Base-by-base conservation (phyloP, 2,329 filamentous ascomycete genomes). In the Penicillium brasilianum region DNA sequence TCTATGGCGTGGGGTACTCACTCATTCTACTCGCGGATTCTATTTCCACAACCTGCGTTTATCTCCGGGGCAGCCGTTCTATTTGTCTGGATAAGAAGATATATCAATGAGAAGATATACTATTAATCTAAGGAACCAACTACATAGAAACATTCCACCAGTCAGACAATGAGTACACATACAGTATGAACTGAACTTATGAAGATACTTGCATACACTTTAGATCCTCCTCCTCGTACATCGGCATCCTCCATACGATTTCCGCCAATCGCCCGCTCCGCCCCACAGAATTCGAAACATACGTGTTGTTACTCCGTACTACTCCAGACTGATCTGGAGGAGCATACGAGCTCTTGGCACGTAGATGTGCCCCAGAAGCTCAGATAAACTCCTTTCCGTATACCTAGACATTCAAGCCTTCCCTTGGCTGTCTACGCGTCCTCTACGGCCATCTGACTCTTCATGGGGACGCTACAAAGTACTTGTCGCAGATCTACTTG, bases 261-360 rank as follows among this genome's bases (percentile, higher is more conserved):
- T 28, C 44, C 44, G 44, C 44, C 22, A 48, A 48, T 30, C 22
- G 44, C 22, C 44, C 44, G 44, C 44, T 48, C 46, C 28, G 46
- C 46, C 30, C 46, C 46, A 34, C 46, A n/a, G 20, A 18, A 46
- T 20, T 18, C 18, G 39, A 43, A 43, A 43, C 39, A 4, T 9
- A 32, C 30, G 30, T 32, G 13, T 16, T 16, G n/a, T 16, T 2
- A 16, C 10, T 49, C 8, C 46, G n/a, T 14, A 34, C 46, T n/a
- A 28, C 16, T 16, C 14, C 25, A 28, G 14, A 34, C 28, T 6
- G 46, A 49, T 32, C 46, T 32, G 44, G 25, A 18, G 30, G 28
- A 49, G 9, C 30, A 20, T 20, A 50, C 46, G 46, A 50, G 16
- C 28, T 11, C 46, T 49, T 50, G 46, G 46, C 46, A 34, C n/a